A percentile compares a stretch with the other conserved stretches of the same genome.
Conservation (phyloP, 345 rosid genomes). For the Brassica nigra region DNA sequence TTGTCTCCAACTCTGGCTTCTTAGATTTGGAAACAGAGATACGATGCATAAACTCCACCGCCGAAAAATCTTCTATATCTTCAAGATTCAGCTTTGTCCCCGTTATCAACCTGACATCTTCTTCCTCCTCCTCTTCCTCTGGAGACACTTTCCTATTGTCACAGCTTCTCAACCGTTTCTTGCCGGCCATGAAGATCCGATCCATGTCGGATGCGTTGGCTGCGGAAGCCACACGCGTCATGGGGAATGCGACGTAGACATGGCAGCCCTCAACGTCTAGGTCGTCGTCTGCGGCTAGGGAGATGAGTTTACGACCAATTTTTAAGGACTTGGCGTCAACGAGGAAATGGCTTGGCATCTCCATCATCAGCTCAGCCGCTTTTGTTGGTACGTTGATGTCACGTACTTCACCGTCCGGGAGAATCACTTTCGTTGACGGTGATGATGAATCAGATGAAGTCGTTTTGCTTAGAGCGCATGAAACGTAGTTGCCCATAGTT, state of each 20-base stretch:
- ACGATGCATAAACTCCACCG: constrained; percentile 53
- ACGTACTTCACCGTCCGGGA: constrained; percentile 65
- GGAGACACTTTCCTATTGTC: constrained; percentile 48
- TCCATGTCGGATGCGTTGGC: constrained; percentile 71
- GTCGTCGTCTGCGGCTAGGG: constrained; percentile 79
- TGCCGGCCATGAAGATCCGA: constrained; percentile 46
- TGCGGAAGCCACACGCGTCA: constrained; percentile 59
- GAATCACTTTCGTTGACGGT: constrained; percentile 50
- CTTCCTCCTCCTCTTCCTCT: background rate
- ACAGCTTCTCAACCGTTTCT: constrained; percentile 41
- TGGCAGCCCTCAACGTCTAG: constrained; percentile 46
- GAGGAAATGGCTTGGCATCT: constrained; percentile 69
- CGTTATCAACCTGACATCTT: background rate
- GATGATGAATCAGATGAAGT: constrained; percentile 39
- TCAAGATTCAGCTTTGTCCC: constrained; percentile 53
- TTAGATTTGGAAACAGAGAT: constrained; percentile 71
- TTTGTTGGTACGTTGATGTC: constrained; percentile 53
- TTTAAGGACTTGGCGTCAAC: constrained; percentile 60
- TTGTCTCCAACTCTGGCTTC: constrained; percentile 77
- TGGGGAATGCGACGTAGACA: constrained; percentile 69
- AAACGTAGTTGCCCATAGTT: constrained; percentile 75
- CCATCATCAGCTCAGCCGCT: constrained; percentile 93
- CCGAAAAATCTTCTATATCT: constrained; percentile 60
- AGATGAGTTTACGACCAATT: constrained; percentile 56
- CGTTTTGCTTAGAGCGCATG: constrained; percentile 52